phyloP scores from a whole-genome alignment of 352 stramenopile species.

The Phytophthora europaea region DNA sequence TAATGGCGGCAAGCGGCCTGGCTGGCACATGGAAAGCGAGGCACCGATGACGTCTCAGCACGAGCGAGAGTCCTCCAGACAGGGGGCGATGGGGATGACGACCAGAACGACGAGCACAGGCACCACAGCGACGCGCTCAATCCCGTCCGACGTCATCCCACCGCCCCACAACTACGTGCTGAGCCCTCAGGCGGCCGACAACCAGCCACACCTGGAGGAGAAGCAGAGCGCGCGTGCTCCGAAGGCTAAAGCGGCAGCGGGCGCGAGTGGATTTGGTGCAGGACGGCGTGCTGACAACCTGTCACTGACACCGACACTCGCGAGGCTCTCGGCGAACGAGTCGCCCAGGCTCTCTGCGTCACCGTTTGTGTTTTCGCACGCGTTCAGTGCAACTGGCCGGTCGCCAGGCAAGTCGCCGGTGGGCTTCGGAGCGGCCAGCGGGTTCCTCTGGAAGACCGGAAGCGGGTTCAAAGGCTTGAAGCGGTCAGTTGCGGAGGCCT shows the following conservation, averaged over 20 bases:
- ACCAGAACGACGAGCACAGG: conserved; percentile 26
- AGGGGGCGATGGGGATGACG: conserved; percentile 22
- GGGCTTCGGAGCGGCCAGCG: conserved; percentile 25
- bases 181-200: conserved; percentile 13
- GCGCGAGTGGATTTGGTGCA: background rate
- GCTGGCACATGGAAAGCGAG: conserved; percentile 20
- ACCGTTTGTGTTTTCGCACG: conserved; percentile 24
- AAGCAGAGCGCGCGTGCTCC: background rate
- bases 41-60: conserved; percentile 1
- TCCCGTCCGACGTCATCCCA: conserved; percentile 24
- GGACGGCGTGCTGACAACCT: conserved; percentile 32
- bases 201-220: background rate
- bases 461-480: conserved; percentile 27
- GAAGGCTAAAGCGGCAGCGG: conserved; percentile 8
- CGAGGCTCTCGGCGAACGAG: conserved; percentile 34
- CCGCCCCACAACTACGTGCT: conserved; percentile 22
- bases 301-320: conserved; percentile 37
- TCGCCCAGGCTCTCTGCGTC: conserved; percentile 36
- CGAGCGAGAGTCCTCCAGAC: conserved; percentile 18
- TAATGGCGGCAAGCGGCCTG: conserved; percentile 15
- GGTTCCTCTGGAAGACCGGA: conserved; percentile 27
- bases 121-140: conserved; percentile 35
- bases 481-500: conserved; percentile 6
- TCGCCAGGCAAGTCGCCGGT: conserved; percentile 29
- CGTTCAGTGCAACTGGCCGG: conserved; percentile 1